Percentiles rank a stretch among this genome's conserved stretches.
phyloP scores from a whole-genome alignment of 78 protist species.

The Tieghemostelium lacteum region DNA sequence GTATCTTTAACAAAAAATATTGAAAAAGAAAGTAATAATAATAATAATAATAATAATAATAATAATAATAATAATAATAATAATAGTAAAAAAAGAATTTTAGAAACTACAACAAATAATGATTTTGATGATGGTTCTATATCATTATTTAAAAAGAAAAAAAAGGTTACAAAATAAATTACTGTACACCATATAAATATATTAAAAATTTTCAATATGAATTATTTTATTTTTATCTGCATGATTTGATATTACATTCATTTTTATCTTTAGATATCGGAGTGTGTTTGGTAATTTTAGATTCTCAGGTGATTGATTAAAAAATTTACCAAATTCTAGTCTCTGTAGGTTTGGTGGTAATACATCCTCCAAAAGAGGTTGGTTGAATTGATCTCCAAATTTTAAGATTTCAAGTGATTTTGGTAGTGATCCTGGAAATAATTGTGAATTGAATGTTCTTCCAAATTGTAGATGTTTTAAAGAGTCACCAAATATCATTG shows the following conservation, averaged over 20 bases:
- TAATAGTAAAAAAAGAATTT: neutral
- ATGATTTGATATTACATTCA: too few species aligned
- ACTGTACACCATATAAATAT: neutral
- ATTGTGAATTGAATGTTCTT: neutral
- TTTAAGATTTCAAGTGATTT: neutral
- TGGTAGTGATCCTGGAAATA: slow-evolving; percentile 3
- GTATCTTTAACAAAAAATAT: neutral
- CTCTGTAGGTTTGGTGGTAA: too few species aligned
- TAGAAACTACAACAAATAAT: neutral
- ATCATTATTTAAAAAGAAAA: slow-evolving; percentile 54
- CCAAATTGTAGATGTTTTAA: slow-evolving; percentile 12
- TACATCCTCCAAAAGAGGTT: neutral
- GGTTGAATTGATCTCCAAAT: slow-evolving; percentile 7
- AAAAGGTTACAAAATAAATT: neutral
- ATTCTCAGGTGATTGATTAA: too few species aligned
- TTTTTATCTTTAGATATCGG: too few species aligned
- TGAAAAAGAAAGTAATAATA: neutral
- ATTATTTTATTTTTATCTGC: neutral
- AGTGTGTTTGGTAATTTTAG: too few species aligned
- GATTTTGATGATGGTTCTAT: slow-evolving; percentile 24
- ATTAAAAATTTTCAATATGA: neutral
- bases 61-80: neutral
- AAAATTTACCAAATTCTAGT: too few species aligned
- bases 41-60: neutral
- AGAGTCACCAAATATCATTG: too few species aligned